Percentiles rank a stretch among this genome's conserved stretches.
Conservation (phyloP, 768 basidiomycete genomes). For the Pleurotus eryngii region DNA sequence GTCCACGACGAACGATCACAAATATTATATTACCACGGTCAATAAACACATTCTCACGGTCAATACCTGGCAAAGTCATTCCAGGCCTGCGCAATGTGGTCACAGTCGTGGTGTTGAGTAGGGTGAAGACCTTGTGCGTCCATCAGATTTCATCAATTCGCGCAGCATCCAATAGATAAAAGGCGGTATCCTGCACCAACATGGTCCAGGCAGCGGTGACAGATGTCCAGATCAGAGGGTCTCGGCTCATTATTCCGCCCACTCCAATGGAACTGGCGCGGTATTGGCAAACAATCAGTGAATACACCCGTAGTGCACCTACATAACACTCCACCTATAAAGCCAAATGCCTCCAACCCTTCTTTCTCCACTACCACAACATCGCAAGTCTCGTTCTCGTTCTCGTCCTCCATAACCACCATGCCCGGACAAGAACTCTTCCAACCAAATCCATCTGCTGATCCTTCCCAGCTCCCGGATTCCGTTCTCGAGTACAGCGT, state of each 20-base stretch:
- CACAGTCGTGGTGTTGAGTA: too few relatives aligned
- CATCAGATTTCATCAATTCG: too few relatives aligned
- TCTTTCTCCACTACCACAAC: background rate
- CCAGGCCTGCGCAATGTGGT: too few relatives aligned
- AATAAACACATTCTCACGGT: too few relatives aligned
- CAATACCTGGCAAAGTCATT: too few relatives aligned
- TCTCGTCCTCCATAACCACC: conserved; percentile 5
- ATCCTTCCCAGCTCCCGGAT: conserved; percentile 64
- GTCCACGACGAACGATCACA: too few relatives aligned
- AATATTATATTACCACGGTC: too few relatives aligned
- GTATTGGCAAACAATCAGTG: background rate
- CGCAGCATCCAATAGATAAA: too few relatives aligned
- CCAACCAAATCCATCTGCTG: conserved; percentile 68
- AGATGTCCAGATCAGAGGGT: conserved; percentile 7
- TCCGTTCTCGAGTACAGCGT: conserved; percentile 47
- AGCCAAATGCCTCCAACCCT: background rate
- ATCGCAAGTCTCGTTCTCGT: conserved; percentile 11
- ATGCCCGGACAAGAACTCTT: conserved; percentile 61
- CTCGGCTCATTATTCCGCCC: conserved; percentile 7
- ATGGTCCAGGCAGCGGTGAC: conserved; percentile 1
- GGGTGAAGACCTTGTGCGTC: too few relatives aligned
- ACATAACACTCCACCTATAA: background rate
- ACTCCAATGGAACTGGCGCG: background rate
- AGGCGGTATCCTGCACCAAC: too few relatives aligned
- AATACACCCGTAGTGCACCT: background rate